phyloP scores from a whole-genome alignment of 257 asterid genomes.

The Marsdenia floribunda region DNA sequence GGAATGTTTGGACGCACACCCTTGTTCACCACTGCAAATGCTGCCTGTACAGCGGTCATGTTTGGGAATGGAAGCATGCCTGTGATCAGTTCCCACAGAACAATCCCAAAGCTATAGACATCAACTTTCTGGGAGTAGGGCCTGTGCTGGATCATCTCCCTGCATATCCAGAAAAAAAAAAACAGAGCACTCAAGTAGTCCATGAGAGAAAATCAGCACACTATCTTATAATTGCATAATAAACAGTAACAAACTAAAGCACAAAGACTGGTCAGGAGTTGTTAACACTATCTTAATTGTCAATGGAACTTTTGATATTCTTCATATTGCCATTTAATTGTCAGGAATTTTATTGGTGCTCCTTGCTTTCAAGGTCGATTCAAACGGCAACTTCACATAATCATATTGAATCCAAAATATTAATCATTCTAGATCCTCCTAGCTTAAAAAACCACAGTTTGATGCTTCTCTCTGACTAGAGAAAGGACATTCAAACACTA shows the following conservation, averaged over 20 bases:
- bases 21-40: slow-evolving; percentile 94
- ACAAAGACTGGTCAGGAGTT: neutral
- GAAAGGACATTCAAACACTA: neutral
- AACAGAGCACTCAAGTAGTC: slow-evolving; percentile 18
- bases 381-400: neutral
- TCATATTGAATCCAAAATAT: neutral
- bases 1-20: slow-evolving; percentile 88
- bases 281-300: neutral
- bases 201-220: neutral
- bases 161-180: slow-evolving; percentile 31
- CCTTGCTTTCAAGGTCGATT: neutral
- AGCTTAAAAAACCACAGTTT: neutral
- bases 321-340: neutral
- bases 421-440: neutral
- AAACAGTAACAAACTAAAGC: neutral
- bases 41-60: slow-evolving; percentile 99
- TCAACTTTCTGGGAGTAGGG: slow-evolving; percentile 94
- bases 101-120: slow-evolving; percentile 95
- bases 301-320: neutral
- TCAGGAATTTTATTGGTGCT: neutral
- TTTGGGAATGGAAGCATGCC: slow-evolving; percentile 98
- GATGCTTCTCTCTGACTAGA: neutral
- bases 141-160: slow-evolving; percentile 99
- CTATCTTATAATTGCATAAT: neutral
- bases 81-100: slow-evolving; percentile 92